Evolutionary conservation across 2,329 filamentous ascomycete species (phyloP), one percentile per base, ranked within the genome.

Genomic region (Sporothrix euskadiensis): DNA sequence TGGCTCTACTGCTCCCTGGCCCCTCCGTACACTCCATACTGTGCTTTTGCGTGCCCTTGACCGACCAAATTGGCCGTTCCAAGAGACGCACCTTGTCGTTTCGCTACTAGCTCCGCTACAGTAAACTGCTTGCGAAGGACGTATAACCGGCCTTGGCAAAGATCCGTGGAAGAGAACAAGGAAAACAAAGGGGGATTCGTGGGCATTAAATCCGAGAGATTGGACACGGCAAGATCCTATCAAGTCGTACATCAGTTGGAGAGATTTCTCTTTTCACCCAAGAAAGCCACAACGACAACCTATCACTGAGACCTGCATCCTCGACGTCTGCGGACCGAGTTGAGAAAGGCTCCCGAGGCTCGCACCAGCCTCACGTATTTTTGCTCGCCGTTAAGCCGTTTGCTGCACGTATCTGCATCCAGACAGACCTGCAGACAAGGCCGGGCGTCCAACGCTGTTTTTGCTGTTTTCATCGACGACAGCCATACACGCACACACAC

Each of bases 51-150:
- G 44, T 56, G 30, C 32, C 66, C 47, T 32, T 22, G 12, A 66
- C 61, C n/a, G 61, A 47, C 39, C 22, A 47, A 66, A 66, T 19
- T 30, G 39, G 44, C 30, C 26, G n/a, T 30, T 52, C 3, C 41
- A 52, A 68, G 44, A 68, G 65, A 16, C n/a, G 39, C 39, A 47
- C 47, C 65, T 49, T 52, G 44, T 30, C 65, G 16, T 68, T 49
- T 68, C 39, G 39, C 61, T 30, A 66, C 61, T 52, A 35, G 65
- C 65, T 68, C 44, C 7, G 54, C 54, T 59, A 54, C 54, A 71
- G 69, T 71, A 71, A 71, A 71, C 22, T 71, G 69, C 69, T 35
- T 70, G 44, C 35, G 5, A 35, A 71, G 39, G 16, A 47, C 39
- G 54, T 57, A 54, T 71, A 71, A 61, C 12, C 22, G 69, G 54